A percentile compares a stretch with the other conserved stretches of the same genome.
These are phyloP conservation scores for Nitzschia putrida DNA, from an alignment of 108 stramenopile genomes.

Conservation along the genomic window DNA sequence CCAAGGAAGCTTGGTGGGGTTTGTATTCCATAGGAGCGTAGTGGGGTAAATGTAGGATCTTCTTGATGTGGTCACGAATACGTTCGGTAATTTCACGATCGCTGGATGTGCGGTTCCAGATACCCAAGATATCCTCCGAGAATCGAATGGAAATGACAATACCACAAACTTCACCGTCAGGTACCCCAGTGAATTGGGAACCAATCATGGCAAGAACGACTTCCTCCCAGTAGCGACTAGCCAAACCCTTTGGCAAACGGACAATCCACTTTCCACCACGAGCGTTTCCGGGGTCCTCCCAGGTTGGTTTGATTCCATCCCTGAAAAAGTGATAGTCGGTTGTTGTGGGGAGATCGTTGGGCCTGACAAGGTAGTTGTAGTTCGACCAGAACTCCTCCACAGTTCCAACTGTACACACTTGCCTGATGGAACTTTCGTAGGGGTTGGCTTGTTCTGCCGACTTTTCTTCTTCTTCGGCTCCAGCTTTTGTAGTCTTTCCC, in stretches of 20 bases:
- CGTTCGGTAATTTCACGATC: constrained; percentile 75
- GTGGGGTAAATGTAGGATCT: constrained; percentile 76
- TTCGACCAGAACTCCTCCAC: constrained; percentile 93
- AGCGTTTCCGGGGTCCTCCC: constrained; percentile 92
- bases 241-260: constrained; percentile 83
- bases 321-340: constrained; percentile 95
- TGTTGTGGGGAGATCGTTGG: constrained; percentile 74
- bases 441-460: constrained; percentile 35
- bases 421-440: constrained; percentile 86
- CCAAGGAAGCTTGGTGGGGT: constrained; percentile 67
- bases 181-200: constrained; percentile 80
- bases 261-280: constrained; percentile 95
- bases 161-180: constrained; percentile 91
- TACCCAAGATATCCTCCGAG: constrained; percentile 91
- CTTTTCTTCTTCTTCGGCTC: constrained; percentile 36
- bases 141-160: constrained; percentile 89
- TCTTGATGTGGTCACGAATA: constrained; percentile 84
- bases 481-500: constrained; percentile 46
- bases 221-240: constrained; percentile 92
- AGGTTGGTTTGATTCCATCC: constrained; percentile 93
- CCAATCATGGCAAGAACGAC: constrained; percentile 92
- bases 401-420: constrained; percentile 79
- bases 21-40: constrained; percentile 84
- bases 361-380: constrained; percentile 88
- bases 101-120: constrained; percentile 87